Conservation (phyloP, 2,329 filamentous ascomycete genomes). For the Beauveria rudraprayagi region DNA sequence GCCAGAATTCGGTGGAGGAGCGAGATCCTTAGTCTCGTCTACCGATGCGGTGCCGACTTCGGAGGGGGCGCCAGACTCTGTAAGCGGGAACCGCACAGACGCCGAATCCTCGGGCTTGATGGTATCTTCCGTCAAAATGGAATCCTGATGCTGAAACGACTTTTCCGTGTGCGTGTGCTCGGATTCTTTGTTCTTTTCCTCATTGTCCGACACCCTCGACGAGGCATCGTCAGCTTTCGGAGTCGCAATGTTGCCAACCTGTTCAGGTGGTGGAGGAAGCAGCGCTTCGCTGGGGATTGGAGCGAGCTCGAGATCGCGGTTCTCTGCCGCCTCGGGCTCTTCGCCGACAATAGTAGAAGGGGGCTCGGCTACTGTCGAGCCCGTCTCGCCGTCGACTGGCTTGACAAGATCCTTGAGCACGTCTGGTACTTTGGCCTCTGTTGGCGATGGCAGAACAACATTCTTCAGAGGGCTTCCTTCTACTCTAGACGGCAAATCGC, state of each 20-base stretch:
- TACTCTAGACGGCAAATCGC: slow-evolving; percentile 26
- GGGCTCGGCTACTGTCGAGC: slow-evolving; percentile 23
- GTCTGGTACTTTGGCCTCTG: slow-evolving; percentile 21
- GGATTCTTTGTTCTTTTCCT: slow-evolving; percentile 20
- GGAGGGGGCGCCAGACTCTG: slow-evolving; percentile 23
- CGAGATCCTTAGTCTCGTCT: slow-evolving; percentile 16
- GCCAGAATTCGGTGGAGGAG: background rate
- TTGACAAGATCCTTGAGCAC: background rate
- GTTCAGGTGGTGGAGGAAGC: slow-evolving; percentile 29
- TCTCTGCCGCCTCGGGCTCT: slow-evolving; percentile 19
- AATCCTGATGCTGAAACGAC: slow-evolving; percentile 23
- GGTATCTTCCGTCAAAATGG: slow-evolving; percentile 29
- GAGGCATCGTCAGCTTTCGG: slow-evolving; percentile 23
- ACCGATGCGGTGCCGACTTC: slow-evolving; percentile 19
- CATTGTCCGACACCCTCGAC: slow-evolving; percentile 18
- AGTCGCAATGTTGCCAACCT: slow-evolving; percentile 32
- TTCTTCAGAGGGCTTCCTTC: slow-evolving; percentile 49
- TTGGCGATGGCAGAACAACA: slow-evolving; percentile 39
- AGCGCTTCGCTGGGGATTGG: slow-evolving; percentile 16
- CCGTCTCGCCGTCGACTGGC: slow-evolving; percentile 12
- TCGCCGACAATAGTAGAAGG: slow-evolving; percentile 25
- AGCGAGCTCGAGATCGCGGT: slow-evolving; percentile 17
- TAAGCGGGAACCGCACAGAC: slow-evolving; percentile 22
- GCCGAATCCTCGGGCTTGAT: slow-evolving; percentile 32
- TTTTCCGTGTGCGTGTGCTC: slow-evolving; percentile 17